These are phyloP conservation scores for Cladorrhinum samala DNA, from an alignment of 495 filamentous ascomycete genomes.

Conservation along the genomic window DNA sequence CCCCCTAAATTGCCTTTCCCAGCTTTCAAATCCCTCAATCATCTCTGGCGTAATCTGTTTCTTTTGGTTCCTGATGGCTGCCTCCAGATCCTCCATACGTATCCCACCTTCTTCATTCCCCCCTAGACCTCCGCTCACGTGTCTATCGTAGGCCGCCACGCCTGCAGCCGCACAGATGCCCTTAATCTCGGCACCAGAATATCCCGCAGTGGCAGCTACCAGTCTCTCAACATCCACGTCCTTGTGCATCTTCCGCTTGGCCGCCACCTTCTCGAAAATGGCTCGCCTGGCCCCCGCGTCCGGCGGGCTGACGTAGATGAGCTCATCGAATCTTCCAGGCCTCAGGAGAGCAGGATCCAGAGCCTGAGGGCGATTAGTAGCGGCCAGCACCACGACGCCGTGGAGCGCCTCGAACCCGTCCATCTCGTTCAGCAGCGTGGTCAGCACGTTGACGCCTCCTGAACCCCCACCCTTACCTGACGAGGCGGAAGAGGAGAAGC, in stretches of 20 bases:
- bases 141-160: conserved; percentile 38
- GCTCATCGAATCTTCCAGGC: conserved; percentile 78
- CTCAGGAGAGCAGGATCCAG: conserved; percentile 84
- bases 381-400: conserved; percentile 85
- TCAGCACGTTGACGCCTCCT: conserved; percentile 72
- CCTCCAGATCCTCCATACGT: conserved; percentile 55
- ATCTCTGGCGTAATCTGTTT: conserved; percentile 64
- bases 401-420: conserved; percentile 84
- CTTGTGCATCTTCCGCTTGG: conserved; percentile 49
- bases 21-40: conserved; percentile 59
- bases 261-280: conserved; percentile 61
- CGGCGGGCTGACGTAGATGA: conserved; percentile 87
- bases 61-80: conserved; percentile 55
- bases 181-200: conserved; percentile 84
- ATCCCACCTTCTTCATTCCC: conserved; percentile 41
- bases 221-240: conserved; percentile 62
- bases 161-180: conserved; percentile 58
- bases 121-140: conserved; percentile 15
- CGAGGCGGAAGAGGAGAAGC: conserved; percentile 13
- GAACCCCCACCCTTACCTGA: conserved; percentile 24
- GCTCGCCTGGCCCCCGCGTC: conserved; percentile 67
- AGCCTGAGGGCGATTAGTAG: conserved; percentile 85
- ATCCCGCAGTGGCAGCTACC: conserved; percentile 68
- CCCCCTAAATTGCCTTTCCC: conserved; percentile 44
- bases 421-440: conserved; percentile 91